A percentile compares a stretch with the other conserved stretches of the same genome.
Conservation (phyloP, 1,139 yeast genomes). For the Pichia sp. region DNA sequence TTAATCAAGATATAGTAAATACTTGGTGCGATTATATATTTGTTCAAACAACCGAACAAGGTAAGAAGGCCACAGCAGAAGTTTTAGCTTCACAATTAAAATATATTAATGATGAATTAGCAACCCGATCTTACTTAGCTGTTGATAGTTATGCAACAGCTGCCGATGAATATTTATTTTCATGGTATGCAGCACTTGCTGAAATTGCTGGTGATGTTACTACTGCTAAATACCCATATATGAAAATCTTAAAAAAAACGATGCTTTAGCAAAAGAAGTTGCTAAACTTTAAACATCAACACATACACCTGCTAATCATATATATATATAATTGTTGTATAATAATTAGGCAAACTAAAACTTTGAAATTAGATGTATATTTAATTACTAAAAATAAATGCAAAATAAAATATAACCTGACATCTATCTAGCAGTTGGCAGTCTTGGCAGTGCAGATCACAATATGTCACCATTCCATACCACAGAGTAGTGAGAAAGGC, state of each 20-base stretch:
- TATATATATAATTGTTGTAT: background rate
- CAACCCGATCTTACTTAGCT: conserved; percentile 3
- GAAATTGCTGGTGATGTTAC: background rate
- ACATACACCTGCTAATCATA: background rate
- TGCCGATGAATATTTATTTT: conserved; percentile 7
- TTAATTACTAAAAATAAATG: too few species aligned
- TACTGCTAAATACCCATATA: conserved; percentile 9
- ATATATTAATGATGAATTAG: conserved; percentile 8
- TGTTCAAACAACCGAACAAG: conserved; percentile 6
- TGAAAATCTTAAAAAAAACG: background rate
- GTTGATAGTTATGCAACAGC: conserved; percentile 3
- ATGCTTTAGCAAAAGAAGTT: background rate
- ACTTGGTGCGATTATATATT: conserved; percentile 3
- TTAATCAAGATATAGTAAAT: conserved; percentile 24
- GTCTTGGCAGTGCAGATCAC: too few species aligned
- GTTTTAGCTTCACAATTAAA: background rate
- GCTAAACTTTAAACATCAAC: background rate
- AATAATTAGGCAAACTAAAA: too few species aligned
- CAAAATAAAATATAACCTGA: too few species aligned
- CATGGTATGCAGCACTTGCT: background rate
- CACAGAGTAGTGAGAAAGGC: too few species aligned
- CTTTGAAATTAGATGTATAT: too few species aligned
- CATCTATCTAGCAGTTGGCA: too few species aligned
- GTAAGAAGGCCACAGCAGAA: background rate
- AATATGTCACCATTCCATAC: too few species aligned